phyloP scores from a whole-genome alignment of 345 rosid genomes.

The Linum trigynum region DNA sequence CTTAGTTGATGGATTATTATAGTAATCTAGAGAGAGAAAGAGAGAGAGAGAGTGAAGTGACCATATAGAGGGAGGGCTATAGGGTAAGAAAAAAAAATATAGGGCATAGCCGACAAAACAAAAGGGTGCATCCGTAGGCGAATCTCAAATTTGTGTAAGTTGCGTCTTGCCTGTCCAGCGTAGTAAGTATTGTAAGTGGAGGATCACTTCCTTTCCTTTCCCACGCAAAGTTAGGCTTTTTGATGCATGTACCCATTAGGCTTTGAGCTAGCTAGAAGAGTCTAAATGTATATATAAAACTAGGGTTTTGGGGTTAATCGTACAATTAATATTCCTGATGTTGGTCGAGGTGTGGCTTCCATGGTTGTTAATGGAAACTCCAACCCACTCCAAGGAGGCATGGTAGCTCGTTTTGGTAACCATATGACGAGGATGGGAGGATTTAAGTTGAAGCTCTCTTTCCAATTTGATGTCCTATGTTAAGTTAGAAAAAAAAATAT shows the following conservation, averaged over 20 bases:
- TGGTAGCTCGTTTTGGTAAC: not conserved
- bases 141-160: too few species aligned
- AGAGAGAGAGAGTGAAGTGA: too few species aligned
- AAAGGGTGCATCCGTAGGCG: constrained; percentile 7
- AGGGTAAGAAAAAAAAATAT: constrained; percentile 3
- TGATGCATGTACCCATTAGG: constrained; percentile 11
- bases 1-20: constrained; percentile 6
- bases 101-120: constrained; percentile 31
- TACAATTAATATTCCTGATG: not conserved
- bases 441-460: too few species aligned
- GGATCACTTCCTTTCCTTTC: constrained; percentile 31
- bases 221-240: not conserved
- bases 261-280: constrained; percentile 15
- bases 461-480: too few species aligned
- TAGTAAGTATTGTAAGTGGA: constrained; percentile 22
- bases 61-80: constrained; percentile 23
- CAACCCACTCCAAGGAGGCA: constrained; percentile 3
- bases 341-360: not conserved
- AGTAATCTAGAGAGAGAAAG: constrained; percentile 18
- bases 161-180: not conserved
- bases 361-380: not conserved
- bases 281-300: too few species aligned
- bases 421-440: not conserved
- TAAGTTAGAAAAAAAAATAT: too few species aligned
- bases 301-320: not conserved